Base-by-base conservation (phyloP, 768 basidiomycete species). In the Mrakia blollopis region DNA sequence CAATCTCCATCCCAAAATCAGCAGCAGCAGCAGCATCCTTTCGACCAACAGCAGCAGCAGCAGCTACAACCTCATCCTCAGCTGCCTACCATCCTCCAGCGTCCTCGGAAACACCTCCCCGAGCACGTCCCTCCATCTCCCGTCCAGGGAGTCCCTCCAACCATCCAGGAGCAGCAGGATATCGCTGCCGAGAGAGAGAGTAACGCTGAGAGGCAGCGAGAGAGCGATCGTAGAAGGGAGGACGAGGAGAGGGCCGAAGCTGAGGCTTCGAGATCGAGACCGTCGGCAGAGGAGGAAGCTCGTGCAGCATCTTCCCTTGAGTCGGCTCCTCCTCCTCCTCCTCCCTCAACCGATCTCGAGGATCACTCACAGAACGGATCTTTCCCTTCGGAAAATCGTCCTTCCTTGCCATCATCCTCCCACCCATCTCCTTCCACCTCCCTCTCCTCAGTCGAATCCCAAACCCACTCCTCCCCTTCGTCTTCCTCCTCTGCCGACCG, bases 111-210 rank as follows among this genome's bases (percentile, higher is more conserved):
- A 52, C 52, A 41, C 13, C 71, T 77, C 23, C 35, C 71, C 11
- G 72, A 72, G 4, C 35, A 72, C 63, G 71, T 71, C 1, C 72
- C 76, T 14, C 44, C 71, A 5, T 73, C 76, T 32, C 72, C 76
- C 1, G 23, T 50, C 13, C 70, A 72, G 21, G 76, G 72, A 23
- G 39, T 77, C 35, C 76, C 76, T 16, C 71, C 76, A 3, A 65
- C 76, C 9, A 68, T 77, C 35, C 76, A 67, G 32, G 76, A 77
- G 16, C 67, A 71, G 62, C 60, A 54, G 23, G 76, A 72, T 4
- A 44, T 35, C 13, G 65, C 41, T 2, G 65, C 69, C 7, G 37
- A 62, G 60, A 35, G 47, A 8, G 75, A 76, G 18, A 44, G 67
- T 13, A 54, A 52, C 13, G 25, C 21, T 14, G 28, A 61, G 60